phyloP scores from a whole-genome alignment of 805 yeast genomes.

The Wickerhamiella alocasiicola region DNA sequence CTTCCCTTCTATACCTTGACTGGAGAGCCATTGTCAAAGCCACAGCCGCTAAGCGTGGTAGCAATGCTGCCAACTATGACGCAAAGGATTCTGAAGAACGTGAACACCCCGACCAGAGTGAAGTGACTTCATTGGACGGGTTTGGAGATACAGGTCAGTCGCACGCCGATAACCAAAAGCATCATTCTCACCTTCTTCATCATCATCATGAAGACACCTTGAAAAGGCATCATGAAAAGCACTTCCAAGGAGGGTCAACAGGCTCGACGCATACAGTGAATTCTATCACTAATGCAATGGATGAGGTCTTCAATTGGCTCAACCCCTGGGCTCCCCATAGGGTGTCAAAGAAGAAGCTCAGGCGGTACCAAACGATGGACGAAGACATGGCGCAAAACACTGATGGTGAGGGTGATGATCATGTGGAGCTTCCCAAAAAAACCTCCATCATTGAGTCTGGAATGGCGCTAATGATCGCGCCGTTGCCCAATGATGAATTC shows the following conservation, averaged over 20 bases:
- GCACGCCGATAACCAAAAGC: not conserved
- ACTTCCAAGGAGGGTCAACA: conserved; percentile 5
- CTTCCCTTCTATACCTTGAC: conserved; percentile 74
- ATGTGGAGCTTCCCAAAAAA: conserved; percentile 27
- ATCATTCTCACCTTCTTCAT: no score
- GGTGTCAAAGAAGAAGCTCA: conserved; percentile 18
- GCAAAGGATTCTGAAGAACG: not conserved
- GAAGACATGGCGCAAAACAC: conserved; percentile 14
- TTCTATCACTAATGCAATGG: conserved; percentile 7
- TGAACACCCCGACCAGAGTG: not conserved
- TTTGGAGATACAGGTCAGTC: not conserved
- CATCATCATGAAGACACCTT: not conserved
- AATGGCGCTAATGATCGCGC: conserved; percentile 62
- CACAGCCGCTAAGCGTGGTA: conserved; percentile 25
- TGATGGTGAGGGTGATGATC: conserved; percentile 5
- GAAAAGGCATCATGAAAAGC: not conserved
- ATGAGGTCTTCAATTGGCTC: conserved; percentile 18
- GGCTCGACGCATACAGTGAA: conserved; percentile 6
- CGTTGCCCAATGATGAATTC: conserved; percentile 58
- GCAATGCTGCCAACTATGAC: conserved; percentile 12
- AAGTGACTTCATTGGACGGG: conserved; percentile 3
- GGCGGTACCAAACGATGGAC: conserved; percentile 4
- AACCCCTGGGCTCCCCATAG: conserved; percentile 26
- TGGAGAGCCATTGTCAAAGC: conserved; percentile 61
- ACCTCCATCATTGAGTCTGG: conserved; percentile 73